phyloP scores from a whole-genome alignment of 148 eudicot species.

The Rhododendron ferrugineum region DNA sequence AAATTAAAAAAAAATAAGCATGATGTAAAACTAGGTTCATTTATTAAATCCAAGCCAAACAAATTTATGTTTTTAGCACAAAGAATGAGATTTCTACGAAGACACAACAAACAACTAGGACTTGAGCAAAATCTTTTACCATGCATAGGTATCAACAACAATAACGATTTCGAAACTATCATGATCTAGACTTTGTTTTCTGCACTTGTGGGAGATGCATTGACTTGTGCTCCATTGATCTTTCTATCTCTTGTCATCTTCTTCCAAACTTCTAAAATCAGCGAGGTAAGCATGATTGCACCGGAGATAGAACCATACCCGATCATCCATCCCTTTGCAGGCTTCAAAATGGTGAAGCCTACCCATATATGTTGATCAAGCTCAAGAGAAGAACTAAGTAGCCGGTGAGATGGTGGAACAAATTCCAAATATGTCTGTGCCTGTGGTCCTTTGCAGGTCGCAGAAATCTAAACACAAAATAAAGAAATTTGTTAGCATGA shows the following conservation, averaged over 20 bases:
- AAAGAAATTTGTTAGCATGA: neutral
- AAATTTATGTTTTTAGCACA: neutral
- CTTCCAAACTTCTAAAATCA: neutral
- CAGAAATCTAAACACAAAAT: neutral
- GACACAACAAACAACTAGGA: neutral
- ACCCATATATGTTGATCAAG: neutral
- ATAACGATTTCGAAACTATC: neutral
- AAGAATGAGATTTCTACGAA: neutral
- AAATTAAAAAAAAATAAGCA: neutral
- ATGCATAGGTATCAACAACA: neutral
- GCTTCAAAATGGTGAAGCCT: constrained; percentile 3
- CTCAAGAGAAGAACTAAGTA: constrained; percentile 4
- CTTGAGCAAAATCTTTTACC: neutral
- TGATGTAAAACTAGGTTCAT: neutral
- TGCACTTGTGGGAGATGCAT: neutral
- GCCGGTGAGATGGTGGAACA: neutral
- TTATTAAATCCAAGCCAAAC: neutral
- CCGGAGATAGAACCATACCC: neutral
- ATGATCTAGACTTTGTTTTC: neutral
- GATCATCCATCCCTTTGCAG: neutral
- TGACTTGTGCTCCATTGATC: neutral
- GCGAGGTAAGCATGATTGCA: neutral
- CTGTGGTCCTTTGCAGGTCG: constrained; percentile 6
- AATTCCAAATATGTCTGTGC: constrained; percentile 7
- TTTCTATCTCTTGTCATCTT: neutral